These are phyloP conservation scores for Nematocida major DNA, from an alignment of 371 early-diverging fungal genomes.

Conservation along the genomic window DNA sequence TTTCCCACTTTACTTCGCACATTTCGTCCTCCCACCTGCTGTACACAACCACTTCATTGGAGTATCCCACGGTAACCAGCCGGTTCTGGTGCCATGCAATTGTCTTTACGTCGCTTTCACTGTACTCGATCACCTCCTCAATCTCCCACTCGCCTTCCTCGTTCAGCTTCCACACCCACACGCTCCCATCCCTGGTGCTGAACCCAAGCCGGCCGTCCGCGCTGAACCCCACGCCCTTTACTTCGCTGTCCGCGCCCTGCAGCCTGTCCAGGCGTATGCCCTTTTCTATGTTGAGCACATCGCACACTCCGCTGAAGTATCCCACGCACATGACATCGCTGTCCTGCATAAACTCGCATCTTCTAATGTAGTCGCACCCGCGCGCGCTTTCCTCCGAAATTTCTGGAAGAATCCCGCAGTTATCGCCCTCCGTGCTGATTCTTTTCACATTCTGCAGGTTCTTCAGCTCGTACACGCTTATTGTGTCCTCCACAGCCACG, in stretches of 20 bases:
- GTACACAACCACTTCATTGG: conserved; percentile 28
- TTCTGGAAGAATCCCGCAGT: neutral
- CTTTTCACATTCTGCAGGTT: neutral
- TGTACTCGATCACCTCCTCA: conserved; percentile 51
- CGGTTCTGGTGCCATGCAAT: neutral
- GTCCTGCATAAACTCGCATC: conserved; percentile 3
- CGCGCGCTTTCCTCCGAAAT: too few relatives aligned
- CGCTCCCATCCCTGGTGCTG: conserved; percentile 30
- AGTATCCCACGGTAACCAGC: conserved; percentile 17
- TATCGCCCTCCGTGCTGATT: neutral
- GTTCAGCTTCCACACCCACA: conserved; percentile 33
- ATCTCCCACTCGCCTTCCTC: conserved; percentile 34
- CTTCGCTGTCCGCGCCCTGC: conserved; percentile 35
- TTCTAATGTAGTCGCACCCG: too few relatives aligned
- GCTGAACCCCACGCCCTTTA: conserved; percentile 6
- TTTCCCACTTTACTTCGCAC: conserved; percentile 44
- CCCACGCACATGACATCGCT: neutral
- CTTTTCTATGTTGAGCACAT: neutral
- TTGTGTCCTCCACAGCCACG: neutral
- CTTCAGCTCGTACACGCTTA: neutral
- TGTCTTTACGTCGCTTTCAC: conserved; percentile 44
- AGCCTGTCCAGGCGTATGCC: neutral
- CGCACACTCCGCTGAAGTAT: conserved; percentile 39
- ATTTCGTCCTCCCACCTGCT: conserved; percentile 40
- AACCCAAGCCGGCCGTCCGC: neutral